These are phyloP conservation scores for Globisporangium acanthophoron DNA, from an alignment of 352 stramenopile genomes.

Conservation along the genomic window DNA sequence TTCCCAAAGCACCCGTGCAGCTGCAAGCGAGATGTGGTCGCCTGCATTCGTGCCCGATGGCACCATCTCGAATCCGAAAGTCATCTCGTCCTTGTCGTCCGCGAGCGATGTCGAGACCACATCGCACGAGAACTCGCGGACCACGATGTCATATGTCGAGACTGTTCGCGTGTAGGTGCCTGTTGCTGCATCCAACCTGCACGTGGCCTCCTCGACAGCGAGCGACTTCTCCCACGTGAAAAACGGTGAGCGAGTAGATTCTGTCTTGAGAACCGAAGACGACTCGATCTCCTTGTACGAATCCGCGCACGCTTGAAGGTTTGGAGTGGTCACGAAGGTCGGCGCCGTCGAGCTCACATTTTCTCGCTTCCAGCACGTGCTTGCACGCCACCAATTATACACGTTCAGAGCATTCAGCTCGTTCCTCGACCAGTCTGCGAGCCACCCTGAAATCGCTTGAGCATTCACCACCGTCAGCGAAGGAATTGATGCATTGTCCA, in stretches of 20 bases:
- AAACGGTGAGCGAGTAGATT: slow-evolving; percentile 29
- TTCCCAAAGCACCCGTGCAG: slow-evolving; percentile 37
- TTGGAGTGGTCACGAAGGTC: slow-evolving; percentile 12
- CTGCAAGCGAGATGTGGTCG: slow-evolving; percentile 30
- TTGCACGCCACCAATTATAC: slow-evolving; percentile 48
- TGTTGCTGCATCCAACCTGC: slow-evolving; percentile 14
- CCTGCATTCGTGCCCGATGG: slow-evolving; percentile 10
- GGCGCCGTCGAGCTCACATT: slow-evolving; percentile 14
- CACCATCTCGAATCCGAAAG: slow-evolving; percentile 40
- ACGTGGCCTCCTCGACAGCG: slow-evolving; percentile 26
- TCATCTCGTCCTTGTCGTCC: slow-evolving; percentile 37
- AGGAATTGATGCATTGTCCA: slow-evolving; percentile 12
- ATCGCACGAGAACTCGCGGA: slow-evolving; percentile 40
- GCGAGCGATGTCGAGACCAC: slow-evolving; percentile 35
- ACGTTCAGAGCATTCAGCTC: slow-evolving; percentile 35
- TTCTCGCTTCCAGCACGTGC: slow-evolving; percentile 34
- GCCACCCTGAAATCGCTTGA: slow-evolving; percentile 28
- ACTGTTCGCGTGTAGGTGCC: slow-evolving; percentile 24
- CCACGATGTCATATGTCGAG: slow-evolving; percentile 23
- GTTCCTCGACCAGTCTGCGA: slow-evolving; percentile 27
- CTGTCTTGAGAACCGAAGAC: slow-evolving; percentile 10
- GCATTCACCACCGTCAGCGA: slow-evolving; percentile 17
- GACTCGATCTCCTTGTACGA: slow-evolving; percentile 26
- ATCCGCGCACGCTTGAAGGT: slow-evolving; percentile 15
- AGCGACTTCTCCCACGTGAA: slow-evolving; percentile 32